These are phyloP conservation scores for Stachybotrys echinatus DNA, from an alignment of 2,329 filamentous ascomycete species.

Conservation along the genomic window DNA sequence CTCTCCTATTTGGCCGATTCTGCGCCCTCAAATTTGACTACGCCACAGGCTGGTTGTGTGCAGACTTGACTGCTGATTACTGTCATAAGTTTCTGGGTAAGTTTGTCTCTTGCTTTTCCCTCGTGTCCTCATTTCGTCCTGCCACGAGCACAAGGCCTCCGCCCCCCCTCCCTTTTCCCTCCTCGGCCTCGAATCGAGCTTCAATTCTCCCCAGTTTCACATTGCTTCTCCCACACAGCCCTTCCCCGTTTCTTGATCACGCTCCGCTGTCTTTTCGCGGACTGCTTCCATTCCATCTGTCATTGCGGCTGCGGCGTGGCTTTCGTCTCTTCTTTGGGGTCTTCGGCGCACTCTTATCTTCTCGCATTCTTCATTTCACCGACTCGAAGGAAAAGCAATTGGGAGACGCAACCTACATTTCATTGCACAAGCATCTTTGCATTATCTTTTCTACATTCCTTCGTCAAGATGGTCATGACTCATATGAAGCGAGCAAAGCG, in stretches of 20 bases:
- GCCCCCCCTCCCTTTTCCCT: not conserved
- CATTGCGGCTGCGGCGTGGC: too few species aligned
- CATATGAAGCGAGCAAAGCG: constrained; percentile 25
- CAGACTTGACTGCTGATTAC: constrained; percentile 21
- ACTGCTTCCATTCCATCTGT: too few species aligned
- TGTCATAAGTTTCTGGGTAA: constrained; percentile 23
- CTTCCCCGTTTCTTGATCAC: too few species aligned
- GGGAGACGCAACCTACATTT: not conserved
- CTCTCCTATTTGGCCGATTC: not conserved
- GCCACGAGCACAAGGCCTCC: not conserved
- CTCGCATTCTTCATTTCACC: constrained; percentile 5
- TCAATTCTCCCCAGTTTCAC: not conserved
- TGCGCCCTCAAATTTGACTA: not conserved
- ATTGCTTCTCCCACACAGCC: not conserved
- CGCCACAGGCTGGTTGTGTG: too few species aligned
- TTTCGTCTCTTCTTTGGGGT: too few species aligned
- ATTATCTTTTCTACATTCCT: not conserved
- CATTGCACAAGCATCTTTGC: not conserved
- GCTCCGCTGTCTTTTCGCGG: too few species aligned
- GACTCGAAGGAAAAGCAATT: not conserved
- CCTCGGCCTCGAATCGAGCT: too few species aligned
- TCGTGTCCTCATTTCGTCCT: not conserved
- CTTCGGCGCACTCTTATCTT: too few species aligned
- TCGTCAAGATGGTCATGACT: constrained; percentile 18
- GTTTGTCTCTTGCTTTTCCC: constrained; percentile 7